Conservation (phyloP, 305 asterid genomes). For the Fraxinus platypoda region DNA sequence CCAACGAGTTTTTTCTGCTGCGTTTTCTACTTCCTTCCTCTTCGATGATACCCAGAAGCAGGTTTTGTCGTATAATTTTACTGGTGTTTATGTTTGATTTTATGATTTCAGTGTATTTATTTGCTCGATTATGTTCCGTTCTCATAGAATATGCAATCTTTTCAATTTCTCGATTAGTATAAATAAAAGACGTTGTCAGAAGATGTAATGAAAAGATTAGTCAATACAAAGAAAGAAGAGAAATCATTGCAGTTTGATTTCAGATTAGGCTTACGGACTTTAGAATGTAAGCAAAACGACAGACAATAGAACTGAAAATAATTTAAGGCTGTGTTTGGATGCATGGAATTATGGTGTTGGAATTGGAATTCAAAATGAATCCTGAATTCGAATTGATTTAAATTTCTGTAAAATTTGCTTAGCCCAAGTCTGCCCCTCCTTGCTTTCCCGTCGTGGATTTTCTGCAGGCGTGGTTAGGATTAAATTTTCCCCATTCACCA, state of each 20-base stretch:
- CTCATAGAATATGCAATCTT: neutral
- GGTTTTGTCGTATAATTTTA: conserved; percentile 34
- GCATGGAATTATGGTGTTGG: neutral
- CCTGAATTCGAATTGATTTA: neutral
- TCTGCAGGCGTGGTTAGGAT: neutral
- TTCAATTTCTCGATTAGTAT: neutral
- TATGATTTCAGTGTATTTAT: neutral
- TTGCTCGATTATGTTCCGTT: conserved; percentile 5
- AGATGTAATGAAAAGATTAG: neutral
- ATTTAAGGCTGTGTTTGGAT: neutral
- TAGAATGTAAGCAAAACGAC: neutral
- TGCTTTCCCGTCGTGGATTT: neutral
- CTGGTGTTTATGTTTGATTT: neutral
- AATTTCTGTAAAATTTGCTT: neutral
- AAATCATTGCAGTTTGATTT: neutral
- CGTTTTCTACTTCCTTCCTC: conserved; percentile 69
- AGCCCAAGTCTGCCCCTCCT: neutral
- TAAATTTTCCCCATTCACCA: neutral
- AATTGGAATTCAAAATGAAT: neutral
- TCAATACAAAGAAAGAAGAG: neutral
- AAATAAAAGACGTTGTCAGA: neutral
- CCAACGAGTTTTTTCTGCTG: conserved; percentile 35
- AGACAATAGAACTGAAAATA: neutral
- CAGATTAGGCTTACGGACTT: neutral
- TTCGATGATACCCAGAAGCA: conserved; percentile 86